These are phyloP conservation scores for Wickerhamomyces silvicola DNA, from an alignment of 805 yeast species.

Conservation along the genomic window DNA sequence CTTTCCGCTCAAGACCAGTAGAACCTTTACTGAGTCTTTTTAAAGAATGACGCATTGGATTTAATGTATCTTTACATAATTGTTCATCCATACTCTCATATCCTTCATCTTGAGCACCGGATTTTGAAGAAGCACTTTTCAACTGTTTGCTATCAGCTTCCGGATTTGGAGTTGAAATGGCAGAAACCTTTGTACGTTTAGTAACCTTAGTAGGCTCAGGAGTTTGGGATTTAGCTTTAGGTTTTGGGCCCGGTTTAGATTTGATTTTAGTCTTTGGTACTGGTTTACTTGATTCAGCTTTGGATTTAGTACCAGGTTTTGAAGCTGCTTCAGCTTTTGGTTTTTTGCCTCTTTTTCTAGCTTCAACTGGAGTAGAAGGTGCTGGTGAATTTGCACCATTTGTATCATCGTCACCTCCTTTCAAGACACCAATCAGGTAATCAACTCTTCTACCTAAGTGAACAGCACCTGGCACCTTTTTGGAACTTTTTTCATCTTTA, in stretches of 20 bases:
- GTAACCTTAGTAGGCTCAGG: constrained; percentile 2
- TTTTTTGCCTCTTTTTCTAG: constrained; percentile 23
- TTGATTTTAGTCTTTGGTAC: constrained; percentile 13
- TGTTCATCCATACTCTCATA: constrained; percentile 77
- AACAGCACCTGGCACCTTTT: constrained; percentile 85
- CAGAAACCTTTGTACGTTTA: constrained; percentile 11
- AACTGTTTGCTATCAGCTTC: constrained; percentile 5
- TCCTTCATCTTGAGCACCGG: constrained; percentile 36
- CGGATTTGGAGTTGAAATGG: constrained; percentile 7
- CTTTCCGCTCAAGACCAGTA: constrained; percentile 65
- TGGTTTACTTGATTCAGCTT: constrained; percentile 3
- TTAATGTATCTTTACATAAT: constrained; percentile 52
- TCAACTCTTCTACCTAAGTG: constrained; percentile 91
- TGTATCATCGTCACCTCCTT: constrained; percentile 45
- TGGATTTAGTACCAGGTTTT: constrained; percentile 9
- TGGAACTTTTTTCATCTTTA: constrained; percentile 22
- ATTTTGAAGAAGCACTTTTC: constrained; percentile 6
- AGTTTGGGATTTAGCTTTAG: constrained; percentile 6
- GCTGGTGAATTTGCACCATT: constrained; percentile 22
- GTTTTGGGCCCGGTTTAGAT: constrained; percentile 8
- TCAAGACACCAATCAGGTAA: constrained; percentile 65
- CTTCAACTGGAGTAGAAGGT: constrained; percentile 23
- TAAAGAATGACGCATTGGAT: constrained; percentile 63
- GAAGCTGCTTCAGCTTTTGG: constrained; percentile 21
- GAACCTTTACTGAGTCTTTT: constrained; percentile 64